A percentile compares a stretch with the other conserved stretches of the same genome.
These are phyloP conservation scores for Vaccinium macrocarpon DNA, from an alignment of 148 eudicot genomes.

Conservation along the genomic window DNA sequence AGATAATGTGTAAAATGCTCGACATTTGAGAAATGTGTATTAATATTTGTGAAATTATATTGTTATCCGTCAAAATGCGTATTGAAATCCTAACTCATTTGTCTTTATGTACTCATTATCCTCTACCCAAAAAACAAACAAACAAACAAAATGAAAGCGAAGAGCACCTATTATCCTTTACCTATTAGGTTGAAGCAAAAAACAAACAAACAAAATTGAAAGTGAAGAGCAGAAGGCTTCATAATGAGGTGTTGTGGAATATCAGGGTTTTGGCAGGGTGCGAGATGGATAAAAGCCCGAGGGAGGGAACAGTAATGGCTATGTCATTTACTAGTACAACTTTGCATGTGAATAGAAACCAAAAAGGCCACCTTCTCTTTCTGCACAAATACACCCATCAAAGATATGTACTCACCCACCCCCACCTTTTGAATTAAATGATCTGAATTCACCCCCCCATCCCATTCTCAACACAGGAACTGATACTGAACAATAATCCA, in stretches of 20 bases:
- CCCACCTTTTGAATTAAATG: neutral
- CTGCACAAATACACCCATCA: neutral
- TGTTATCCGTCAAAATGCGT: too few relatives aligned
- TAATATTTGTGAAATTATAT: too few relatives aligned
- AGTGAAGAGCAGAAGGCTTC: neutral
- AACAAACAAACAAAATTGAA: neutral
- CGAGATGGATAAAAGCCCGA: slow-evolving; percentile 23
- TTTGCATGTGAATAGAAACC: slow-evolving; percentile 18
- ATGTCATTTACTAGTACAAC: neutral
- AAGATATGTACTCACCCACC: neutral
- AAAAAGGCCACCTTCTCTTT: slow-evolving; percentile 9
- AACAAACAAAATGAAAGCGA: neutral
- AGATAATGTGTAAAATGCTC: too few relatives aligned
- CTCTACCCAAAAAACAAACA: neutral
- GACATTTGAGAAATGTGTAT: too few relatives aligned
- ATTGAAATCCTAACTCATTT: too few relatives aligned
- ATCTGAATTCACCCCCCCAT: neutral
- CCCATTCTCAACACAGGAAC: neutral
- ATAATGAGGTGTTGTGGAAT: slow-evolving; percentile 12
- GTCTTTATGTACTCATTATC: too few relatives aligned
- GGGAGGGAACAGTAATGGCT: neutral
- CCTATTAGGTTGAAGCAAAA: neutral
- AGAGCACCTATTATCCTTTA: neutral
- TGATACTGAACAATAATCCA: neutral
- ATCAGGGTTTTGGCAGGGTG: neutral